These are phyloP conservation scores for Datura wrightii DNA, from an alignment of 257 asterid species.

Conservation along the genomic window DNA sequence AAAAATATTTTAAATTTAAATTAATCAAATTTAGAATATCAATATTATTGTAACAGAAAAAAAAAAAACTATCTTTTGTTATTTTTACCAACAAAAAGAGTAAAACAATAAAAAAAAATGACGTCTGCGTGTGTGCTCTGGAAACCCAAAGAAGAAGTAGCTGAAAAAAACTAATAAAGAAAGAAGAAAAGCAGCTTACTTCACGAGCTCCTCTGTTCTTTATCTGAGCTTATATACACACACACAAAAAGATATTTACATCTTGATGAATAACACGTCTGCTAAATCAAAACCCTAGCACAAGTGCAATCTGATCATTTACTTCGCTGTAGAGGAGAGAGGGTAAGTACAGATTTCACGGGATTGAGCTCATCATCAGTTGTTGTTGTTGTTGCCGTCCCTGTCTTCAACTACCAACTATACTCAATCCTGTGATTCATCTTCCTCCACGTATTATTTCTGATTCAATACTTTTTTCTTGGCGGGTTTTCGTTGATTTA, in stretches of 20 bases:
- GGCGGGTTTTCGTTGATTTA: neutral
- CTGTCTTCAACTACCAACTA: slow-evolving; percentile 47
- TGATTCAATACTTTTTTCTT: neutral
- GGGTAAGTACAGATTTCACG: slow-evolving; percentile 52
- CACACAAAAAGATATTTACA: slow-evolving; percentile 38
- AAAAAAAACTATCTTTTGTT: too few relatives aligned
- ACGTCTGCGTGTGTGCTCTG: slow-evolving; percentile 14
- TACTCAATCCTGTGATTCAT: slow-evolving; percentile 43
- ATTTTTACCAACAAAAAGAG: neutral
- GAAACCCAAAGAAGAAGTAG: slow-evolving; percentile 42
- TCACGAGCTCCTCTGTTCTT: slow-evolving; percentile 55
- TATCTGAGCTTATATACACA: slow-evolving; percentile 24
- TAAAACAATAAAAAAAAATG: neutral
- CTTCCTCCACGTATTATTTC: slow-evolving; percentile 49
- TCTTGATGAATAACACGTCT: slow-evolving; percentile 17
- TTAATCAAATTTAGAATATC: neutral
- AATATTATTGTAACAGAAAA: too few relatives aligned
- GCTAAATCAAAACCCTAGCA: slow-evolving; percentile 15
- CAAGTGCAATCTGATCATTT: slow-evolving; percentile 41
- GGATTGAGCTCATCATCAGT: slow-evolving; percentile 36
- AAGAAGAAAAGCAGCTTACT: slow-evolving; percentile 45
- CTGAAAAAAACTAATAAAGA: slow-evolving; percentile 31
- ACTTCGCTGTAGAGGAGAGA: slow-evolving; percentile 23
- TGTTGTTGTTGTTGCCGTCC: slow-evolving; percentile 30
- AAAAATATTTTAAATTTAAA: neutral